Evolutionary conservation across 2,329 filamentous ascomycete genomes (phyloP), one percentile per base, ranked within the genome.

Genomic region (Aspergillaceae sp.): DNA sequence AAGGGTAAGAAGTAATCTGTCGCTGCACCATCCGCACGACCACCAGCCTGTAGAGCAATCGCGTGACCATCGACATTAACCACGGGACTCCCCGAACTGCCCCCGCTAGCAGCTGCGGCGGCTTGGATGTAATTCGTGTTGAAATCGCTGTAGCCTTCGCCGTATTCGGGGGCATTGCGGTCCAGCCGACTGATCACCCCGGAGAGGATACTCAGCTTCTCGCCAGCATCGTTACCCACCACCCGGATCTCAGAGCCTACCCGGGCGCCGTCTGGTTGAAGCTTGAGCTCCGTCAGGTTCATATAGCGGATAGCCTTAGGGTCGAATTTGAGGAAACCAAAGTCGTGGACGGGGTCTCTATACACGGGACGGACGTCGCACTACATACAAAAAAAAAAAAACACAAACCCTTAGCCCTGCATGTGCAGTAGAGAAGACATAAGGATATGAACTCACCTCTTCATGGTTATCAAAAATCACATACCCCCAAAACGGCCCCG

Each of bases 391-490:
- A 19, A 19, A 19, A 19, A 19, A n/a, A n/a, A n/a, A 41, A 51
- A 42, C 46, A 27, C 8, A 37, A 28, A 46, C 43, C 30, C 37
- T 40, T 34, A 48, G 42, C 27, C 40, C 2, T 36, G 8, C 41
- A 42, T 8, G 19, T 3, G 5, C 33, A 42, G 9, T 3, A 42
- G 3, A n/a, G 34, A 33, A 5, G 3, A 3, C 11, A 28, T 29
- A 19, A 4, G 30, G 4, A 41, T 9, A 32, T 33, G 38, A 43
- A 55, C 69, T 49, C 62, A 77, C 76, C 67, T 85, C 82, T 65
- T 98, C 92, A 68, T 98, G 92, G 64, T 98, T 98, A 67, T 98
- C 94, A 66, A 98, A 98, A 56, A 98, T 90, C 64, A 87, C 90
- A 71, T 94, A 96, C 41, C 92, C 92, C 85, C 91, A 97, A 69